Percentiles rank a stretch among this genome's conserved stretches.
Evolutionary conservation across 129 eudicot genomes (phyloP).

Genomic region (Flaveria trinervia): DNA sequence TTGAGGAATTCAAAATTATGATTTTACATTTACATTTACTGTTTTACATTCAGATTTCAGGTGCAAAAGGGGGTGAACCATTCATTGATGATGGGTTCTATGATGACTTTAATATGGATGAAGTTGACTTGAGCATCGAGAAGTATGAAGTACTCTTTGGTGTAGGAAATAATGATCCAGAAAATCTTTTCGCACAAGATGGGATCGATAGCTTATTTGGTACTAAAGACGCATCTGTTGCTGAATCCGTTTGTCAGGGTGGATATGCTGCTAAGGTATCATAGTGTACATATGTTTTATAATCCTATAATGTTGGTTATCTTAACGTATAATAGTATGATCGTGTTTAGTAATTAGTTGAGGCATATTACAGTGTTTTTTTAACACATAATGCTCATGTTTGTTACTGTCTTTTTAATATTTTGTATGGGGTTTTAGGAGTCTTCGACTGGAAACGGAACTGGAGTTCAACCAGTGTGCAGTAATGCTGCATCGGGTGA

Average conservation of each 20-base stretch:
- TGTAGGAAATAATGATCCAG: slow-evolving; percentile 57
- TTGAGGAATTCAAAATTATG: slow-evolving; percentile 3
- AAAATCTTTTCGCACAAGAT: slow-evolving; percentile 71
- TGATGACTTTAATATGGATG: slow-evolving; percentile 75
- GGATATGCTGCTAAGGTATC: slow-evolving; percentile 55
- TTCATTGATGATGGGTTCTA: slow-evolving; percentile 51
- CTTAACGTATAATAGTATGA: not conserved
- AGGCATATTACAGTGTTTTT: not conserved
- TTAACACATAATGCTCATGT: not conserved
- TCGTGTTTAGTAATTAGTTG: not conserved
- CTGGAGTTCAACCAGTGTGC: slow-evolving; percentile 51
- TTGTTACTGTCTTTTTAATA: not conserved
- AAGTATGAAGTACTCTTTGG: slow-evolving; percentile 83
- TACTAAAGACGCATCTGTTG: slow-evolving; percentile 37
- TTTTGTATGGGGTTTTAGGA: slow-evolving; percentile 36
- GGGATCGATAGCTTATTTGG: slow-evolving; percentile 72
- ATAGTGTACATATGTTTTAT: not conserved
- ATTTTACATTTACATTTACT: not conserved
- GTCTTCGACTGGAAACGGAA: slow-evolving; percentile 47
- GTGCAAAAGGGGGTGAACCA: slow-evolving; percentile 45
- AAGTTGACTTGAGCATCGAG: slow-evolving; percentile 70
- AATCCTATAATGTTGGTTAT: not conserved
- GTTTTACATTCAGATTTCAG: slow-evolving; percentile 44
- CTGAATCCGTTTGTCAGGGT: slow-evolving; percentile 1
- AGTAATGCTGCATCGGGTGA: slow-evolving; percentile 92